Percentiles rank a stretch among this genome's conserved stretches.
Evolutionary conservation across 2,329 filamentous ascomycete genomes (phyloP).

Genomic region (Scedosporium boydii): DNA sequence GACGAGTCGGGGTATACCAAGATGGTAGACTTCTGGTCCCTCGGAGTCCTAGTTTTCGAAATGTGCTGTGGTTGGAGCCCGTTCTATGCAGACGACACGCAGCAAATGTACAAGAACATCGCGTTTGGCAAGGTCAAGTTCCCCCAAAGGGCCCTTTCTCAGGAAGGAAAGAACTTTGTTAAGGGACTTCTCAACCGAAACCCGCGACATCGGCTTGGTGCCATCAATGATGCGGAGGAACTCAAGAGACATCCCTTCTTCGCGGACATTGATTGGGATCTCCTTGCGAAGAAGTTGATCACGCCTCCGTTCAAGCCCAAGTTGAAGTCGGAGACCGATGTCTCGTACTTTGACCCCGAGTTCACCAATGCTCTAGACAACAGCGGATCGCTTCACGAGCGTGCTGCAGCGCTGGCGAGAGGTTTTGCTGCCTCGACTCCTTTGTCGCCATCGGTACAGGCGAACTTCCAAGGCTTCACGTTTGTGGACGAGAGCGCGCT

Average conservation of each 20-base stretch:
- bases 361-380: constrained; percentile 91
- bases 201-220: constrained; percentile 87
- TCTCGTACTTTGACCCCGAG: constrained; percentile 96
- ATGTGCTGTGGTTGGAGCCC: constrained; percentile 99
- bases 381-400: constrained; percentile 80
- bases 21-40: constrained; percentile 99
- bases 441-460: constrained; percentile 88
- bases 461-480: constrained; percentile 96
- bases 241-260: constrained; percentile 95
- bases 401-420: constrained; percentile 75
- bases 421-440: constrained; percentile 87
- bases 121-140: constrained; percentile 98
- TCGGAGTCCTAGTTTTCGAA: constrained; percentile 94
- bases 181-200: constrained; percentile 96
- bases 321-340: constrained; percentile 89
- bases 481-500: constrained; percentile 97
- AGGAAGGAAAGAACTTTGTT: constrained; percentile 94
- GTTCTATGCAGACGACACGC: constrained; percentile 97
- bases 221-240: constrained; percentile 84
- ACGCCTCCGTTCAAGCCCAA: constrained; percentile 97
- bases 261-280: constrained; percentile 84
- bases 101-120: constrained; percentile 99
- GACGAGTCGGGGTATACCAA: constrained; percentile 98
- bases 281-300: constrained; percentile 80
- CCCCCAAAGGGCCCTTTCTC: constrained; percentile 84